Evolutionary conservation across 1,284 basidiomycete genomes (phyloP), one percentile per base, ranked within the genome.

Genomic region (Rhodotorula sp.): DNA sequence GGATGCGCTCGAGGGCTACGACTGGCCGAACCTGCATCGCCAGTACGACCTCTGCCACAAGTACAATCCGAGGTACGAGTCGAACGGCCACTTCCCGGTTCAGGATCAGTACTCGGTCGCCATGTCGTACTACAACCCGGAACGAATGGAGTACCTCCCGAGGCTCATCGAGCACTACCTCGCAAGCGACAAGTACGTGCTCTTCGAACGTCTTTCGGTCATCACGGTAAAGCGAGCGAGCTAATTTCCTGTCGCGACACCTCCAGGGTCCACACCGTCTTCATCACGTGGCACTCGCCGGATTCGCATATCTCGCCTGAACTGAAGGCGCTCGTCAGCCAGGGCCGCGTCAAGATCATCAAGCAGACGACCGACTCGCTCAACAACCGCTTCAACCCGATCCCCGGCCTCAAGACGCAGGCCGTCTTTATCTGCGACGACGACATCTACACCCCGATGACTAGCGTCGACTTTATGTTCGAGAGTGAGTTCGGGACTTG

Each of bases 331-430:
- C 59, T 60, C 46, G 59, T 60, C 46, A 47, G n/a, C 26, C 26
- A 47, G 26, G 59, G 59, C 4, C 59, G 59, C 16, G 59, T 60
- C 59, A 48, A 48, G 46, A 60, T 60, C 59, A 15, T 60, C 46
- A 48, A 26, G 46, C 46, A 48, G 59, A 48, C 39, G n/a, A 48
- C 34, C n/a, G 59, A 60, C 59, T 48, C 59, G 15, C 59, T 60
- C 59, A 60, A 60, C 59, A 60, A 60, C 46, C 59, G 59, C 46
- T 60, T 60, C 59, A 60, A 60, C 46, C 59, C 59, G 59, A 60
- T 60, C 46, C 46, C 46, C 26, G 46, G 46, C n/a, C 59, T 60
- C 59, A 60, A 60, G 59, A 60, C 59, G 59, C 59, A 60, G 59
- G 59, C 59, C 46, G 59, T 60, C 46, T 60, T 60, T 18, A 29